Evolutionary conservation across 148 eudicot species (phyloP).

Genomic region (Tetragonia tetragonoides): DNA sequence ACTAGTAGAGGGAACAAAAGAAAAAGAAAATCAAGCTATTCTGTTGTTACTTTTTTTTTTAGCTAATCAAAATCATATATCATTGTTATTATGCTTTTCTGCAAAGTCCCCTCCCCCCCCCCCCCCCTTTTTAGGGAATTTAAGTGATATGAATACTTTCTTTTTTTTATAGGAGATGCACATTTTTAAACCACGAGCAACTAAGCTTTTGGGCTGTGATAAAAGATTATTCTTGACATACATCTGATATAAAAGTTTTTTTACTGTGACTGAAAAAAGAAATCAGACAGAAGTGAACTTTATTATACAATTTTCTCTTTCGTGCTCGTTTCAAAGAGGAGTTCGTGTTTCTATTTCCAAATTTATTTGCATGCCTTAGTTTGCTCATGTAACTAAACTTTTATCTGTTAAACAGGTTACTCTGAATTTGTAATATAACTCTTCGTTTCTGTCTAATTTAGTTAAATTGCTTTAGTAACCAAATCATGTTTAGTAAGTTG

Average conservation of each 20-base stretch:
- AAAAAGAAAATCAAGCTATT: not conserved
- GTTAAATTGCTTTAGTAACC: not conserved
- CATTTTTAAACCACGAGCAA: not conserved
- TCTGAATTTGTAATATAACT: not conserved
- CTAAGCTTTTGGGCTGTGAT: not conserved
- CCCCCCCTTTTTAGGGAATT: not conserved
- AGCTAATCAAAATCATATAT: not conserved
- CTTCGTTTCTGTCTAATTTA: not conserved
- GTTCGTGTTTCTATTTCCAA: too few species aligned
- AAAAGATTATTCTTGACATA: not conserved
- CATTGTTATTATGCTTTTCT: not conserved
- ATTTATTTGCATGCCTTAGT: not conserved
- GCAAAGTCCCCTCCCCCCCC: not conserved
- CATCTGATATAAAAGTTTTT: not conserved
- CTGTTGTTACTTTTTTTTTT: not conserved
- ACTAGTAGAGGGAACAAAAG: too few species aligned
- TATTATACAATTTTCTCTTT: not conserved
- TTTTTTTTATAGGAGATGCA: not conserved
- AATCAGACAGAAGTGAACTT: not conserved
- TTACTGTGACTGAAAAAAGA: not conserved
- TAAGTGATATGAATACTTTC: too few species aligned
- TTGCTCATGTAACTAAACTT: not conserved
- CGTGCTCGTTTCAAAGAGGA: too few species aligned
- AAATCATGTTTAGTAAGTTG: not conserved
- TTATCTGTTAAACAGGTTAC: not conserved